phyloP scores from a whole-genome alignment of 768 basidiomycete genomes.

The Gymnopilus dilepis region DNA sequence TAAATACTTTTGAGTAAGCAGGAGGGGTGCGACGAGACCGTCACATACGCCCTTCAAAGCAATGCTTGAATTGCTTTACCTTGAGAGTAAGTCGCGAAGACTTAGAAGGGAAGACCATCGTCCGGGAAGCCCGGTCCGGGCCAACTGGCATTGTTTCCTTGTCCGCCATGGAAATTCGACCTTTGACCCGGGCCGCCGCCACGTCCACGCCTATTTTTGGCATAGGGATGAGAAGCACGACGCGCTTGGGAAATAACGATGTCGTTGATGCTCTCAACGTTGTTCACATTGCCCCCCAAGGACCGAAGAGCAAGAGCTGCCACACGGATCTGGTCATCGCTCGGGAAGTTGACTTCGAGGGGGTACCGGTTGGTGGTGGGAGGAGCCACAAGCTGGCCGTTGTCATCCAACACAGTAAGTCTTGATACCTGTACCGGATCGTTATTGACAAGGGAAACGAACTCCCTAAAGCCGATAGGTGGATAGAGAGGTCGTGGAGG shows the following conservation, averaged over 20 bases:
- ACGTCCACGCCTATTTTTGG: not conserved
- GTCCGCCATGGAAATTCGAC: not conserved
- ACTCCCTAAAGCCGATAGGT: not conserved
- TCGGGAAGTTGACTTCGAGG: not conserved
- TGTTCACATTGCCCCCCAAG: not conserved
- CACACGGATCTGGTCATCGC: not conserved
- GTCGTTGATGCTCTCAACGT: not conserved
- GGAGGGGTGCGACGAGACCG: not conserved
- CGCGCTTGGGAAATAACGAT: not conserved
- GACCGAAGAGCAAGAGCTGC: not conserved
- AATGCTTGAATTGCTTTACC: not conserved
- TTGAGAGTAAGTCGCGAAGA: too few species aligned
- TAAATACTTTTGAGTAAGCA: not conserved
- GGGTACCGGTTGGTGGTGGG: not conserved
- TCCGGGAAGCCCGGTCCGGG: not conserved
- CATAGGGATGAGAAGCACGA: not conserved
- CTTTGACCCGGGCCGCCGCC: not conserved
- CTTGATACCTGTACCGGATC: not conserved
- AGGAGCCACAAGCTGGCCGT: not conserved
- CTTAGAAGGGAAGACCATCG: not conserved
- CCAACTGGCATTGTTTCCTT: not conserved
- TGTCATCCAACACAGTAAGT: not conserved
- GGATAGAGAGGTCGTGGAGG: not conserved
- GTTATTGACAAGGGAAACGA: not conserved
- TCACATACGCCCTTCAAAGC: not conserved